Base-by-base conservation (phyloP, 2,329 filamentous ascomycete species). In the Colletotrichum limetticola region DNA sequence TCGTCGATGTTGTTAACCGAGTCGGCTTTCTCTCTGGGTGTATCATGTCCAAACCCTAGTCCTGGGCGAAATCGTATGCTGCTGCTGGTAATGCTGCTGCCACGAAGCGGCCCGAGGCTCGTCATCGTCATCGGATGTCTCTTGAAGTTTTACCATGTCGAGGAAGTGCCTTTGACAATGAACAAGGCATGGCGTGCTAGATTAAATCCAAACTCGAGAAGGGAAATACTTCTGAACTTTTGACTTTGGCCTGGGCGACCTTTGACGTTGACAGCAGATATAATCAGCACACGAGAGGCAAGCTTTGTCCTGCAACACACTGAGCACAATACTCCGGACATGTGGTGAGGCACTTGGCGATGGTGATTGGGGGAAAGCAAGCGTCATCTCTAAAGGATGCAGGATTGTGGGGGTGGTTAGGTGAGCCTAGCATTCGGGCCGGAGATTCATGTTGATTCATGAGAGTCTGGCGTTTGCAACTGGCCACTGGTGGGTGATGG, bases 391-490 rank as follows among this genome's bases (percentile, higher is more conserved):
- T n/a, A 32, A 30, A 64, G 60, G 60, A 72, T 46, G 66, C 46
- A 70, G 56, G 55, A 70, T 65, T 37, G 32, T 65, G 70, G 70
- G 49, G 66, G 55, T 69, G 56, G 11, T 32, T 42, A 16, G 53
- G 42, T 30, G 70, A 53, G 59, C 70, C 46, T 72, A 55, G 60
- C 37, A 63, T 69, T 70, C 66, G 60, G 70, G 55, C 55, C 70
- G 60, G 64, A 62, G 68, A 57, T 58, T 71, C 66, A 58, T 46
- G 59, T 56, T 69, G 53, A 59, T 53, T 64, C 52, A 59, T 59
- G 53, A 46, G 19, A n/a, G 59, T 69, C 35, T 69, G 59, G 60
- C 55, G 60, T 70, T 56, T 70, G 60, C 49, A 26, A 59, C 37
- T 58, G 57, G 28, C 49, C 32, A 59, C 37, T 62, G 63, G 28